These are phyloP conservation scores for Pythium angustatum DNA, from an alignment of 352 stramenopile species.

Conservation along the genomic window DNA sequence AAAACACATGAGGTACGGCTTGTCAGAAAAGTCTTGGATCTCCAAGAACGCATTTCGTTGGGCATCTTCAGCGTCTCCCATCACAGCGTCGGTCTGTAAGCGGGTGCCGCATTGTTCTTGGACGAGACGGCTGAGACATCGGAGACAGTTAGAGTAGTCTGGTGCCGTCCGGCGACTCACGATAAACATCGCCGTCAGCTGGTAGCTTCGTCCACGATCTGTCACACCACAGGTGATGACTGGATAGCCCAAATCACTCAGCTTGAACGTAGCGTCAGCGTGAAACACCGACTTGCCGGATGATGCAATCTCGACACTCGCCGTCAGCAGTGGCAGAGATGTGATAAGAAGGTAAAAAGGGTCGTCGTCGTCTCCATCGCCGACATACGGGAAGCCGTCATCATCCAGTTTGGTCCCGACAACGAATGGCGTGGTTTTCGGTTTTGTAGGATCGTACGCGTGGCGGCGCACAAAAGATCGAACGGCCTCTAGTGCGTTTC, in stretches of 20 bases:
- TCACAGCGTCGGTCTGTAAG: background rate
- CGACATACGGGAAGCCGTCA: background rate
- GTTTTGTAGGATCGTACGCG: background rate
- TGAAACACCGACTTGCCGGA: background rate
- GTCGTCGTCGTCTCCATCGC: conserved; percentile 3
- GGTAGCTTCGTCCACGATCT: background rate
- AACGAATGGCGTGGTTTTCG: background rate
- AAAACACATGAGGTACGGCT: conserved; percentile 13
- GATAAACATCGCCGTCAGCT: conserved; percentile 12
- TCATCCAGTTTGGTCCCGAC: background rate
- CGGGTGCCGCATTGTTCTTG: background rate
- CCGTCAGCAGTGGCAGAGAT: background rate
- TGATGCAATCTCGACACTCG: background rate
- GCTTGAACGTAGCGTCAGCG: conserved; percentile 12
- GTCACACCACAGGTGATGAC: conserved; percentile 14
- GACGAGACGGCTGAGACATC: background rate
- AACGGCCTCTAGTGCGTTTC: background rate
- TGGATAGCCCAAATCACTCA: conserved; percentile 16
- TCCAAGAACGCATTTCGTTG: conserved; percentile 1
- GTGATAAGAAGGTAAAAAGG: background rate
- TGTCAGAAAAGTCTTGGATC: background rate
- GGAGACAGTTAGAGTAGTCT: conserved; percentile 13
- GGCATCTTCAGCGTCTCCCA: conserved; percentile 22
- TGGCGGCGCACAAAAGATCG: background rate
- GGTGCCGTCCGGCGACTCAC: background rate